Evolutionary conservation across 139 green algal species (phyloP).

Genomic region (Astrephomene gubernaculifera): DNA sequence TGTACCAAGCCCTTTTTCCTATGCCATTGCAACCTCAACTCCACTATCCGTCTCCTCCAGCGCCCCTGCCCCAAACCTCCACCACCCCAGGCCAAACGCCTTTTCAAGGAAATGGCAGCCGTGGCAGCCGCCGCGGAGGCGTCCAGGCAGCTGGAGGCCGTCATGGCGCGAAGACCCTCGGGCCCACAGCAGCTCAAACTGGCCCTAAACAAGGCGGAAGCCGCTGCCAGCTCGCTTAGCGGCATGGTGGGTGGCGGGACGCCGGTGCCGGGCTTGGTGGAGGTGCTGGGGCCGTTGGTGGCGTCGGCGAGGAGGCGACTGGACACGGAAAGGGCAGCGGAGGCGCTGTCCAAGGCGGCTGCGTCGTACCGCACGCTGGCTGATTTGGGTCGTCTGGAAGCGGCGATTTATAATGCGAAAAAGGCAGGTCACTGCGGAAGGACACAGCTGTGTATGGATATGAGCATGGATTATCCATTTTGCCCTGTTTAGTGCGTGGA

Average conservation of each 20-base stretch:
- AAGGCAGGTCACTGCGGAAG: too few species aligned
- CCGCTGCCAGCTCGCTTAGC: conserved; percentile 47
- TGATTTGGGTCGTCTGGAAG: conserved; percentile 80
- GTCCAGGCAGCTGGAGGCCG: conserved; percentile 59
- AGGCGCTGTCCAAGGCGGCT: conserved; percentile 70
- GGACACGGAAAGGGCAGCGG: conserved; percentile 72
- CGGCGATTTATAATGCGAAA: conserved; percentile 72
- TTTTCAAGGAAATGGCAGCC: conserved; percentile 82
- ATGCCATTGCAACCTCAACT: too few species aligned
- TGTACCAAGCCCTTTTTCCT: too few species aligned
- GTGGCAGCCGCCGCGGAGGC: conserved; percentile 74
- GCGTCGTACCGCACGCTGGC: conserved; percentile 54
- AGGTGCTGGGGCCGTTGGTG: conserved; percentile 49
- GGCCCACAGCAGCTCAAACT: conserved; percentile 57
- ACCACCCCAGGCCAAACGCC: conserved; percentile 66
- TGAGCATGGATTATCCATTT: too few species aligned
- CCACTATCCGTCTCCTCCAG: not conserved
- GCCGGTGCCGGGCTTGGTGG: conserved; percentile 20
- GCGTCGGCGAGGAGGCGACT: conserved; percentile 63
- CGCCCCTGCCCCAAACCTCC: not conserved
- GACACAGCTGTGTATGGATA: too few species aligned
- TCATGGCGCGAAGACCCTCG: conserved; percentile 60
- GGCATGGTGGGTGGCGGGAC: conserved; percentile 29
- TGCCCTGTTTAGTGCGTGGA: too few species aligned
- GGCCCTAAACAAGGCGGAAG: conserved; percentile 71